These are phyloP conservation scores for Fusarium paranaense DNA, from an alignment of 2,329 filamentous ascomycete genomes.

Conservation along the genomic window DNA sequence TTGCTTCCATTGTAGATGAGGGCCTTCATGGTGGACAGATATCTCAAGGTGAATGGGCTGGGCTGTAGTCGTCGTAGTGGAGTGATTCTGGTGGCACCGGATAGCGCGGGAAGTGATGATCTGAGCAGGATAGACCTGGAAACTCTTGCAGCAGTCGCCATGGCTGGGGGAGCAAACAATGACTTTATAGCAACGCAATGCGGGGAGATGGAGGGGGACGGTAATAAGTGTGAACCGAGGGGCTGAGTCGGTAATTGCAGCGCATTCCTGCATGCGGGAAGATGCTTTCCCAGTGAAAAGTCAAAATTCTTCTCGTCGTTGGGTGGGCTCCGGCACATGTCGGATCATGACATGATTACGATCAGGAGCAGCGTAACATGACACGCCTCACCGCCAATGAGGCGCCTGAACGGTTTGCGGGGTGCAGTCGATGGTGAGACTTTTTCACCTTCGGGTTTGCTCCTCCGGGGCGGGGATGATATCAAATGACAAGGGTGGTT, in stretches of 20 bases:
- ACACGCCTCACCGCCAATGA: neutral
- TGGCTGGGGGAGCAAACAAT: neutral
- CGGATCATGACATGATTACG: neutral
- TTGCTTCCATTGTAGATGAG: slow-evolving; percentile 55
- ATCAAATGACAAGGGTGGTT: neutral
- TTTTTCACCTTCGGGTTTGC: neutral
- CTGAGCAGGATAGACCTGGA: neutral
- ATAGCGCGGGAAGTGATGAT: neutral
- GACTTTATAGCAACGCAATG: neutral
- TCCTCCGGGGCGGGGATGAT: neutral
- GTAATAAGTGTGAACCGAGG: neutral
- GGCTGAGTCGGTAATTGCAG: neutral
- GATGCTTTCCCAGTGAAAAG: neutral
- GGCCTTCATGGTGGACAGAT: slow-evolving; percentile 51
- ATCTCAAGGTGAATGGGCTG: neutral
- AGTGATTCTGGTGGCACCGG: neutral
- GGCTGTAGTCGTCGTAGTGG: neutral
- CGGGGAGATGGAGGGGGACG: neutral
- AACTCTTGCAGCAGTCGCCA: neutral
- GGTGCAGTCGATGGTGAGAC: neutral
- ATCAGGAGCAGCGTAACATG: neutral
- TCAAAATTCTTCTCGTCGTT: neutral
- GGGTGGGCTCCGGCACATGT: neutral
- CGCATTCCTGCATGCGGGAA: neutral
- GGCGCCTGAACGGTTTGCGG: neutral